These are phyloP conservation scores for Gardenia jasminoides DNA, from an alignment of 257 asterid species.

Conservation along the genomic window DNA sequence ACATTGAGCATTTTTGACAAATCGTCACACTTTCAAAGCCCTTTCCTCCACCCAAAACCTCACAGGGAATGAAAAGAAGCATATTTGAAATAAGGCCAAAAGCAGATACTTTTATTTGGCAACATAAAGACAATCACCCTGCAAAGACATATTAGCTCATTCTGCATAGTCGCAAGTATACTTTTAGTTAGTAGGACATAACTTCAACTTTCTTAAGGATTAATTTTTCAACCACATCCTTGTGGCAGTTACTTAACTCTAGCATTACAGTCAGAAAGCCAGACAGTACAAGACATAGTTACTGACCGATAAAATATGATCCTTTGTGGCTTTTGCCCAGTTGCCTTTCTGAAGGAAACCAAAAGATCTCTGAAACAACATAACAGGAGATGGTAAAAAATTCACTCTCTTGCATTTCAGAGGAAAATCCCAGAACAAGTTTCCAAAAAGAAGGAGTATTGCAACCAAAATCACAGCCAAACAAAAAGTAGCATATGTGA, in stretches of 20 bases:
- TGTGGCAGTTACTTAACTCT: neutral
- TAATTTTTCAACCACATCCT: neutral
- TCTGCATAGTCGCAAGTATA: neutral
- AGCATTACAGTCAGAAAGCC: neutral
- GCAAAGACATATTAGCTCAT: neutral
- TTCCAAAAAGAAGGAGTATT: neutral
- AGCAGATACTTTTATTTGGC: neutral
- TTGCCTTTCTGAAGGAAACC: conserved; percentile 94
- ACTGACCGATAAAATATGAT: conserved; percentile 84
- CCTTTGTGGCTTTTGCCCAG: conserved; percentile 99
- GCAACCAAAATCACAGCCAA: too few relatives aligned
- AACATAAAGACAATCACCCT: neutral
- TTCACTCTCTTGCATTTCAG: neutral
- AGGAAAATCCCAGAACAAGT: neutral
- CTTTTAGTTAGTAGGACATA: neutral
- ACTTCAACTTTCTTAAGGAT: neutral
- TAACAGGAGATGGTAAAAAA: neutral
- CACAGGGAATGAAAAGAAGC: neutral
- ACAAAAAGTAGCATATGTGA: neutral
- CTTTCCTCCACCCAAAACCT: neutral
- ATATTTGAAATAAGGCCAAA: too few relatives aligned
- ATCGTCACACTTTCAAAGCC: neutral
- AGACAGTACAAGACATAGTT: neutral
- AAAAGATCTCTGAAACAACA: conserved; percentile 74
- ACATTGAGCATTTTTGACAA: neutral